Evolutionary conservation across 2,329 filamentous ascomycete species (phyloP).

Genomic region (Chalara sp.): DNA sequence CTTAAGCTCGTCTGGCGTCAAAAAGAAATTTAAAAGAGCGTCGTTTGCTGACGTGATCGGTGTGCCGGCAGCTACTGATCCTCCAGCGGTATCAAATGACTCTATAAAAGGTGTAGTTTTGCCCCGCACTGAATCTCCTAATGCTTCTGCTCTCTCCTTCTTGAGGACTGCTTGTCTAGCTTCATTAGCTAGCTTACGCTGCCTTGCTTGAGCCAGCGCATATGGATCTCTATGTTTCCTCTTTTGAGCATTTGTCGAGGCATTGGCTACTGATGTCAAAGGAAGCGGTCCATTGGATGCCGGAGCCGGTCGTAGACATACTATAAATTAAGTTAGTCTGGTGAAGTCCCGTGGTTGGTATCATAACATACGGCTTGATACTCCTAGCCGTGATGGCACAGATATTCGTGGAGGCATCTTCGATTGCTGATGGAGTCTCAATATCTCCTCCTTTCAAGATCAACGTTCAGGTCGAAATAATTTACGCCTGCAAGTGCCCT

Average conservation of each 20-base stretch:
- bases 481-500: too few relatives aligned
- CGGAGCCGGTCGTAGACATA: constrained; percentile 52
- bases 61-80: constrained; percentile 24
- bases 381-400: constrained; percentile 51
- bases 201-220: constrained; percentile 69
- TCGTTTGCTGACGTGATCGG: constrained; percentile 38
- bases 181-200: constrained; percentile 77
- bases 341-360: neutral
- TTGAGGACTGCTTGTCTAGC: constrained; percentile 66
- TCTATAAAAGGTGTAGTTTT: constrained; percentile 74
- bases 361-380: constrained; percentile 45
- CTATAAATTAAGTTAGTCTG: constrained; percentile 30
- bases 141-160: constrained; percentile 52
- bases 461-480: too few relatives aligned
- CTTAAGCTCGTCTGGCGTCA: constrained; percentile 62
- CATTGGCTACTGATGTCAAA: constrained; percentile 56
- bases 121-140: constrained; percentile 77
- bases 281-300: constrained; percentile 44
- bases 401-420: constrained; percentile 63
- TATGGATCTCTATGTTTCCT: constrained; percentile 74
- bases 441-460: too few relatives aligned
- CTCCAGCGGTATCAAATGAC: constrained; percentile 61
- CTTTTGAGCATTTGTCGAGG: constrained; percentile 52
- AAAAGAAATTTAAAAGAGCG: constrained; percentile 66
- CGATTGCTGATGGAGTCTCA: too few relatives aligned